Evolutionary conservation across 768 basidiomycete species (phyloP).

Genomic region (Neoboletus subvelutipes): DNA sequence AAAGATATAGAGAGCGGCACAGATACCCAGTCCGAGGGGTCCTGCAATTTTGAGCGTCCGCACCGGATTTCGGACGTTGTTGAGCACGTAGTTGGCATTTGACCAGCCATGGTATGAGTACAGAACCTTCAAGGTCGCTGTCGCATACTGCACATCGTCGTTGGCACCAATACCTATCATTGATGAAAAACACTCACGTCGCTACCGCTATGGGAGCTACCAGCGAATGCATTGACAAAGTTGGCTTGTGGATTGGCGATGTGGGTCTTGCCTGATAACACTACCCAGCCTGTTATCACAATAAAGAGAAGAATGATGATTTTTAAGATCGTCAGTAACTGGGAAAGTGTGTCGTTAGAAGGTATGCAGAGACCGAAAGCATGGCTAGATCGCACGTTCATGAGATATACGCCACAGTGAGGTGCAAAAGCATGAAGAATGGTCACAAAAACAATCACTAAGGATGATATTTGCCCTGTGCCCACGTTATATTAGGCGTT

Average conservation of each 20-base stretch:
- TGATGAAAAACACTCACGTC: slow-evolving; percentile 31
- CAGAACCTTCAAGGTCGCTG: slow-evolving; percentile 61
- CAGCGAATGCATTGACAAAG: slow-evolving; percentile 57
- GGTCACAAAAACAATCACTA: slow-evolving; percentile 51
- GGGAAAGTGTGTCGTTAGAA: slow-evolving; percentile 11
- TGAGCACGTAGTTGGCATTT: slow-evolving; percentile 55
- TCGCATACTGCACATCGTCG: slow-evolving; percentile 48
- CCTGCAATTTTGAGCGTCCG: slow-evolving; percentile 63
- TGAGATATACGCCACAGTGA: slow-evolving; percentile 45
- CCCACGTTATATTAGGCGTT: background rate
- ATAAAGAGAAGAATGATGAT: slow-evolving; percentile 52
- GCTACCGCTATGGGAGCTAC: slow-evolving; percentile 51
- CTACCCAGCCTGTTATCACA: slow-evolving; percentile 58
- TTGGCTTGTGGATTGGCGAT: slow-evolving; percentile 55
- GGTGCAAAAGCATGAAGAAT: slow-evolving; percentile 54
- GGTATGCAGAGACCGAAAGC: too few species aligned
- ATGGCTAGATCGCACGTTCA: slow-evolving; percentile 44
- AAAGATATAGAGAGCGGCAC: slow-evolving; percentile 51
- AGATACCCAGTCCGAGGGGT: slow-evolving; percentile 55
- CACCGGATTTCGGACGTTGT: slow-evolving; percentile 58
- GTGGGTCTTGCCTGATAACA: slow-evolving; percentile 55
- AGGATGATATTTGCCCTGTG: background rate
- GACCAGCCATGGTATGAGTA: slow-evolving; percentile 53
- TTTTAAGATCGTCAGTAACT: slow-evolving; percentile 53
- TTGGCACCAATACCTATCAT: background rate